Evolutionary conservation across 2,329 filamentous ascomycete species (phyloP), one percentile per base, ranked within the genome.

Genomic region (Fusarium kyushuense): DNA sequence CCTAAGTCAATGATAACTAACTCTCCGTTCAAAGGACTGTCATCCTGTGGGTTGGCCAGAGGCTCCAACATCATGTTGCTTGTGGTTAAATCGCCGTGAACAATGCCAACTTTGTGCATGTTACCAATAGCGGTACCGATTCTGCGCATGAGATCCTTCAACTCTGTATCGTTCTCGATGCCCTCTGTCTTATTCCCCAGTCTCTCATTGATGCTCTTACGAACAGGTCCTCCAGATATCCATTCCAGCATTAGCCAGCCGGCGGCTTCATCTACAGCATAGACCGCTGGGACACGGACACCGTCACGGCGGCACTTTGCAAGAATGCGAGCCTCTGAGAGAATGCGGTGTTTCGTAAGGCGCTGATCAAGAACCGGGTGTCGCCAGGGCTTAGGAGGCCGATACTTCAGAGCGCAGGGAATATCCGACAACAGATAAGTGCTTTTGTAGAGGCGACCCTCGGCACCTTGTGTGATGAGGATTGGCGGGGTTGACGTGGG

Each of bases 61-160:
- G 74, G 75, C 16, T 84, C 83, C 70, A 98, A 77, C 90, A 99
- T 97, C 82, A 99, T 86, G 80, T 99, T 99, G 81, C 94, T 97
- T 67, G 94, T 99, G 63, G 96, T 99, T 81, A 99, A 80, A 81
- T 99, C 96, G 40, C 96, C 96, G 81, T 99, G 96, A 61, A 97
- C 89, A 57, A 98, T 87, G 17, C 95, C 95, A n/a, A 89, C 85
- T 55, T 85, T 86, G 83, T 99, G 96, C 83, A 99, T 82, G 55
- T 79, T 85, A 10, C 92, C 94, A 17, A 97, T 87, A 3, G 90
- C 89, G 7, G 77, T 75, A 1, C 93, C 94, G 62, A 97, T 89
- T 67, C 87, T 84, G 46, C 84, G 80, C 87, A 97, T 89, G 63
- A 97, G 80, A 14, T 76, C 82, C 45, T 85, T 81, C 17, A 94